Evolutionary conservation across 108 stramenopile genomes (phyloP), one percentile per base, ranked within the genome.

Genomic region (Skeletonema potamos): DNA sequence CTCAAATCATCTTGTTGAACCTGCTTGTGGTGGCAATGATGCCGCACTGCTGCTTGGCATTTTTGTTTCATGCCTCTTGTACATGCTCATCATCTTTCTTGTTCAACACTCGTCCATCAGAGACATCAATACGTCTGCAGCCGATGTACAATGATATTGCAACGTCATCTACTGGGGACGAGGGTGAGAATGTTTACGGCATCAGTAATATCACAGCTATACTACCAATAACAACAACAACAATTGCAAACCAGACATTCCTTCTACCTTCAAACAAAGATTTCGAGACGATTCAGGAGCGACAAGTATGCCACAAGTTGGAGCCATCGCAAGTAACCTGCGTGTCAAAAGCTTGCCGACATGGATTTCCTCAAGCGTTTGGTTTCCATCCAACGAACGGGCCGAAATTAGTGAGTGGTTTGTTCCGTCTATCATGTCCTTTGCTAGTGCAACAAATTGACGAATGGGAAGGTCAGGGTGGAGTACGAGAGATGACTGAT

Each of bases 301-400:
- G 57, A 7, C 73, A 74, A 62, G 27, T 74, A 5, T 34, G 18
- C 27, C 73, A 74, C 44, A 39, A 64, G 15, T 44, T 74, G 27
- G 26, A 62, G 10, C 41, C 73, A 22, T 27, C 33, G 11, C 73
- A 74, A 54, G 57, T 57, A 24, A 65, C 65, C n/a, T 66, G 64
- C 58, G 44, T 60, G 2, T 74, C 73, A 15, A 32, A 32, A 24
- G 37, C 59, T 13, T 76, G 75, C 62, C 48, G 22, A 9, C 70
- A 76, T 61, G 70, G 69, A 28, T 61, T 62, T 44, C 75, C 70
- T n/a, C 75, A 76, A 55, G 70, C 75, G 4, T 71, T 76, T 70
- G 75, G 70, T n/a, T 64, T 76, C 33, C 70, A 76, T 57, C 75
- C 75, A 26, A 61, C 74, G 0, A 70, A 63, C 1, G 75, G 75